Conservation (phyloP, 2,329 filamentous ascomycete genomes). For the Xylaria sp. region DNA sequence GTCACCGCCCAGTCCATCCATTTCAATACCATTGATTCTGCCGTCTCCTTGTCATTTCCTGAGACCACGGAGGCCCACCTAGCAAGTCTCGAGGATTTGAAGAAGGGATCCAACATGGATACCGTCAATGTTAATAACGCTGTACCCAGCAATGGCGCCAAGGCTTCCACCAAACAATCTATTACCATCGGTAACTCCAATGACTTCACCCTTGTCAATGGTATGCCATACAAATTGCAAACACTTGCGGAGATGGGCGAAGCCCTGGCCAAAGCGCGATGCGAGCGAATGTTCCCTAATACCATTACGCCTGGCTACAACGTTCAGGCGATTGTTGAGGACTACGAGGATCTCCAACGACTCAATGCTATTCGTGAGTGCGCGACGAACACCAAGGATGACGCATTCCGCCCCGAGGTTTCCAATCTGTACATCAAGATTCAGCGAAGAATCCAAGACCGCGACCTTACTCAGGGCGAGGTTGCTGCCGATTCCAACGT, state of each 20-base stretch:
- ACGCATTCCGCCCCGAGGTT: slow-evolving; percentile 37
- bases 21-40: slow-evolving; percentile 11
- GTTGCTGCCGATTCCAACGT: slow-evolving; percentile 41
- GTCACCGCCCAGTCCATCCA: not conserved
- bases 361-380: slow-evolving; percentile 44
- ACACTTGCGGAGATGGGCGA: slow-evolving; percentile 50
- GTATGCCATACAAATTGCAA: slow-evolving; percentile 21
- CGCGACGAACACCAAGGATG: slow-evolving; percentile 33
- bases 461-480: slow-evolving; percentile 48
- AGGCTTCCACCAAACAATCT: not conserved
- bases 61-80: not conserved
- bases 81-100: not conserved
- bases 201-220: slow-evolving; percentile 16
- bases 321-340: slow-evolving; percentile 46
- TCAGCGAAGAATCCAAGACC: slow-evolving; percentile 51
- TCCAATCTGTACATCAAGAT: slow-evolving; percentile 49
- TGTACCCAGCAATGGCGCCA: no score
- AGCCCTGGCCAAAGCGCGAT: slow-evolving; percentile 49
- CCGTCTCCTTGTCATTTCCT: slow-evolving; percentile 24
- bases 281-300: slow-evolving; percentile 49
- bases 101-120: not conserved
- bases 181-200: not conserved
- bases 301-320: slow-evolving; percentile 48
- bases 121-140: not conserved
- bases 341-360: slow-evolving; percentile 48